Conservation (phyloP, 2,329 filamentous ascomycete genomes). For the Diaporthe helianthi region DNA sequence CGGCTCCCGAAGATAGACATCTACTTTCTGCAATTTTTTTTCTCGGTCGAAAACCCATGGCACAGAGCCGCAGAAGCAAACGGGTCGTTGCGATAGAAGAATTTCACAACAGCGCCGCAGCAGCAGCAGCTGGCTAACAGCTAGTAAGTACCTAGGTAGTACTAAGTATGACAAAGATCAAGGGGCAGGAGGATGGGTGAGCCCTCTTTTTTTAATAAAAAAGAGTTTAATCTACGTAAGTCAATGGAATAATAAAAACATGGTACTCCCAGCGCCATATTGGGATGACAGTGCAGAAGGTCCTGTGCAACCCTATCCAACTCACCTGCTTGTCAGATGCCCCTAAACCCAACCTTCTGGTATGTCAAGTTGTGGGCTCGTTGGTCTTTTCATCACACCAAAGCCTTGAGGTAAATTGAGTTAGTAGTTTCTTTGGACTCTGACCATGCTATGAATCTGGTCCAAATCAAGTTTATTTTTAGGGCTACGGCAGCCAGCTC, state of each 20-base stretch:
- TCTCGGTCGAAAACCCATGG: not conserved
- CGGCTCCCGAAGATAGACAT: not conserved
- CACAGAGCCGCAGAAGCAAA: not conserved
- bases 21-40: not conserved
- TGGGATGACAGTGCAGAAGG: not conserved
- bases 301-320: too few species aligned
- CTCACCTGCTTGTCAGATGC: not conserved
- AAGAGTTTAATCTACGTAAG: not conserved
- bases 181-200: not conserved
- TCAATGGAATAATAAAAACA: not conserved
- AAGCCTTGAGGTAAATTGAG: too few species aligned
- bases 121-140: too few species aligned
- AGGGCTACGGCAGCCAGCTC: too few species aligned
- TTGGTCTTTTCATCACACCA: too few species aligned
- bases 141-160: too few species aligned
- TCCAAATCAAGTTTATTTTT: not conserved
- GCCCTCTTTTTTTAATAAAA: too few species aligned
- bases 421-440: too few species aligned
- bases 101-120: too few species aligned
- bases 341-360: not conserved
- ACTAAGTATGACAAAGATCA: too few species aligned
- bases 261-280: not conserved
- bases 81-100: not conserved
- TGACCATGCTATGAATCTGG: too few species aligned
- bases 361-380: too few species aligned